Conservation (phyloP, 768 basidiomycete species). For the Podaxis sp. region DNA sequence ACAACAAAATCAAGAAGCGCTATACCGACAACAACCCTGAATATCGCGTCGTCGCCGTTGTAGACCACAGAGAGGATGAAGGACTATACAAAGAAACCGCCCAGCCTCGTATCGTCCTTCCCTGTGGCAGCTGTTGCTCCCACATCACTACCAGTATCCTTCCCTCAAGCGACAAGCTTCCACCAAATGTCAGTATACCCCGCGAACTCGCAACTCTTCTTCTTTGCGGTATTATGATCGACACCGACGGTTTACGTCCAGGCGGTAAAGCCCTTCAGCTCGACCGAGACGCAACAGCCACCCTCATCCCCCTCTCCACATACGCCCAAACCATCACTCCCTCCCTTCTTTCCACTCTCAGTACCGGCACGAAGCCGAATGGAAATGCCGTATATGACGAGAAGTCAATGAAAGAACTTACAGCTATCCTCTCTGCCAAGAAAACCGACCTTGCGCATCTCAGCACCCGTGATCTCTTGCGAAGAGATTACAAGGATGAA, state of each 20-base stretch:
- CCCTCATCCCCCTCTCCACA: conserved; percentile 62
- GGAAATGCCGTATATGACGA: conserved; percentile 34
- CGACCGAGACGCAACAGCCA: conserved; percentile 64
- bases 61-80: conserved; percentile 96
- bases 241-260: conserved; percentile 76
- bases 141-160: conserved; percentile 35
- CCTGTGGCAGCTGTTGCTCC: conserved; percentile 81
- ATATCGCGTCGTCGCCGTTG: conserved; percentile 65
- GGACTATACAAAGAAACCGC: conserved; percentile 57
- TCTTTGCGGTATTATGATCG: conserved; percentile 78
- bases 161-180: conserved; percentile 22
- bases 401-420: conserved; percentile 48
- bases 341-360: conserved; percentile 15
- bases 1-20: conserved; percentile 64
- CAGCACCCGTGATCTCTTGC: conserved; percentile 71
- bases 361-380: conserved; percentile 7
- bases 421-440: conserved; percentile 45
- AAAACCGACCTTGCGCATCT: conserved; percentile 74
- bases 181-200: conserved; percentile 39
- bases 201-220: conserved; percentile 75
- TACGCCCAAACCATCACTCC: conserved; percentile 30
- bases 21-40: conserved; percentile 41
- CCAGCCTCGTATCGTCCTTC: conserved; percentile 64
- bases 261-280: conserved; percentile 73
- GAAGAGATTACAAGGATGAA: conserved; percentile 97